Percentiles rank a stretch among this genome's conserved stretches.
Evolutionary conservation across 1,284 basidiomycete genomes (phyloP).

Genomic region (Cutaneotrichosporon spelunceum): DNA sequence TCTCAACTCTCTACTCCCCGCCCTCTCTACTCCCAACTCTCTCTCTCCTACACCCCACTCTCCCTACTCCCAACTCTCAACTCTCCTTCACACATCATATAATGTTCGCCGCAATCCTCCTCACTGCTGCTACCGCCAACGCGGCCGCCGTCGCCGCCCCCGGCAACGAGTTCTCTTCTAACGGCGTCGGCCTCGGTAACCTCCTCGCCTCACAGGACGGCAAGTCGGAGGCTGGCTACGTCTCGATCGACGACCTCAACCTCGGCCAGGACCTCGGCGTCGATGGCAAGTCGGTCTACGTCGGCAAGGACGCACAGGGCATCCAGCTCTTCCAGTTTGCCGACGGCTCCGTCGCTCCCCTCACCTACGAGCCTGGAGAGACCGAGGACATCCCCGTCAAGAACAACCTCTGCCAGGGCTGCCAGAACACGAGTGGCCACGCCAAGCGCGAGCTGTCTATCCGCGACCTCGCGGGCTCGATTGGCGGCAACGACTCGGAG

Average conservation of each 20-base stretch:
- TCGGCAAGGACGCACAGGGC: constrained; percentile 9
- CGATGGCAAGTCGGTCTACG: constrained; percentile 6
- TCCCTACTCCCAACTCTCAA: background rate
- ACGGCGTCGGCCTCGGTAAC: background rate
- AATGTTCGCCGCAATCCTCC: constrained; percentile 9
- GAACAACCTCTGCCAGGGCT: constrained; percentile 3
- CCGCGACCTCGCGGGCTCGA: background rate
- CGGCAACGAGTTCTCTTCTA: background rate
- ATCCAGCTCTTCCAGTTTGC: constrained; percentile 14
- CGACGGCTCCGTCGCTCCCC: constrained; percentile 11
- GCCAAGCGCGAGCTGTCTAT: background rate
- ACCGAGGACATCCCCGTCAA: background rate
- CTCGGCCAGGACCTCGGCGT: constrained; percentile 10
- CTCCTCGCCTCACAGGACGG: background rate
- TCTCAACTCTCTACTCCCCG: background rate
- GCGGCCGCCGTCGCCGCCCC: background rate
- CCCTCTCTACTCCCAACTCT: background rate
- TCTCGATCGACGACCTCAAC: constrained; percentile 4
- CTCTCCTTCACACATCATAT: background rate
- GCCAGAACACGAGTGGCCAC: background rate
- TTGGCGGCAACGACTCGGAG: background rate
- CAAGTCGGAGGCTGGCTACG: constrained; percentile 3
- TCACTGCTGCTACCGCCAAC: constrained; percentile 1
- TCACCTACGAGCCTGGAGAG: constrained; percentile 9
- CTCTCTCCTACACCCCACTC: background rate